Base-by-base conservation (phyloP, 2,329 filamentous ascomycete species). In the Scedosporium minutisporum region DNA sequence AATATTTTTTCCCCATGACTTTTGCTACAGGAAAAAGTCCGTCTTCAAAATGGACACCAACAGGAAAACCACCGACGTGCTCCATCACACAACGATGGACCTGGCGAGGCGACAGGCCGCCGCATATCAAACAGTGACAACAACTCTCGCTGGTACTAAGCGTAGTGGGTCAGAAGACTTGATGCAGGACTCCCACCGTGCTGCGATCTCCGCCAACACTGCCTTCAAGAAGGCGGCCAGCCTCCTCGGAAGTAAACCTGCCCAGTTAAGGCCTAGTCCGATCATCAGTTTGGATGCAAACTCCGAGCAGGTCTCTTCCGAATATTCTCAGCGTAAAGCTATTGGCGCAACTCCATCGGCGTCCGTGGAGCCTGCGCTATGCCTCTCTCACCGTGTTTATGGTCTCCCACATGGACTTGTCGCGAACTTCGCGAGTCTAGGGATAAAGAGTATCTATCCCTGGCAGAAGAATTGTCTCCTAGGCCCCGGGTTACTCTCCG, bases 401-500 rank as follows among this genome's bases (percentile, higher is more conserved):
- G 82, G 77, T 7, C 76, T 93, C 14, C 85, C 87, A 2, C 66
- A 73, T 0, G 73, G 77, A 25, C 75, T 92, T 46, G 82, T 89
- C 3, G 73, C 78, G 18, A 92, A 91, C 68, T 82, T 92, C 68
- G 79, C 78, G 58, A 74, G 77, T 0, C 76, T 89, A 46, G 89
- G 89, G n/a, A 88, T 93, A 63, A 82, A 78, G 48, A 82, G 81
- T 66, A 92, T 92, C 64, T 92, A 92, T 68, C 87, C 87, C 2
- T 93, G 89, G 89, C 89, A 92, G 72, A 88, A 88, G 60, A 85
- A 86, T 63, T 93, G 89, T 68, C 78, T 93, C 6, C 77, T 88
- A 61, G 85, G 85, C 0, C 84, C 83, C 3, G 87, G 88, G 0
- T 77, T 91, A 18, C 76, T 93, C 12, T 72, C 76, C 5, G 88